Base-by-base conservation (phyloP, 1,139 yeast genomes). In the Saccharomycopsis crataegensis region DNA sequence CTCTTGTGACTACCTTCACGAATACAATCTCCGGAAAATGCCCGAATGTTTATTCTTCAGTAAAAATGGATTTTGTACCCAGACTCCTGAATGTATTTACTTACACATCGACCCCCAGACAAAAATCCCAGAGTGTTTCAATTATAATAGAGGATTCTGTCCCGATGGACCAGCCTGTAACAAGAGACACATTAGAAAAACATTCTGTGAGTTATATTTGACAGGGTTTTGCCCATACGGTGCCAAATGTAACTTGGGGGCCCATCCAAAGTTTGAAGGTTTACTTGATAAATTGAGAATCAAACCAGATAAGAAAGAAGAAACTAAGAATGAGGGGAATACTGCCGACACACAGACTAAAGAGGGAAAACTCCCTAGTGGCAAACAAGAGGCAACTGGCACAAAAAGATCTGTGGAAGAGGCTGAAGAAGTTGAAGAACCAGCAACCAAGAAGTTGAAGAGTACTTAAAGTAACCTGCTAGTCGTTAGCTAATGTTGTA, bases 1-100 rank as follows among this genome's bases (percentile, higher is more conserved):
- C 62, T 91, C 87, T 59, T 94, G 99, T 70, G 99, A 94, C 71
- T 94, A 89, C 64, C 71, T 94, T 50, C 99, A 94, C 69, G 99
- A 94, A 65, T 93, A 91, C 66, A 93, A 93, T 65, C 72, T 93
- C 62, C 78, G 96, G 58, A 90, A 88, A 67, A 91, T 94, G 96
- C 99, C 99, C 2, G 99, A 94, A 68, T 94, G 99, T 69, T 78
- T 90, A 42, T 88, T 88, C 67, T 91, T 79, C 68, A 78, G 89
- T 55, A 82, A 86, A 67, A 90, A 89, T 65, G 99, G 99, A 6
- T 86, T 79, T 65, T 94, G 99, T 68, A 86, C 96, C 8, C 97
- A 91, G 66, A 80, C 93, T 0, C 95, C 96, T 1, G 99, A 94
- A 65, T 94, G 99, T 65, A 80, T 90, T 54, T 93, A 90, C 67